Evolutionary conservation across 495 filamentous ascomycete species (phyloP).

Genomic region (Cercophora newfieldiana): DNA sequence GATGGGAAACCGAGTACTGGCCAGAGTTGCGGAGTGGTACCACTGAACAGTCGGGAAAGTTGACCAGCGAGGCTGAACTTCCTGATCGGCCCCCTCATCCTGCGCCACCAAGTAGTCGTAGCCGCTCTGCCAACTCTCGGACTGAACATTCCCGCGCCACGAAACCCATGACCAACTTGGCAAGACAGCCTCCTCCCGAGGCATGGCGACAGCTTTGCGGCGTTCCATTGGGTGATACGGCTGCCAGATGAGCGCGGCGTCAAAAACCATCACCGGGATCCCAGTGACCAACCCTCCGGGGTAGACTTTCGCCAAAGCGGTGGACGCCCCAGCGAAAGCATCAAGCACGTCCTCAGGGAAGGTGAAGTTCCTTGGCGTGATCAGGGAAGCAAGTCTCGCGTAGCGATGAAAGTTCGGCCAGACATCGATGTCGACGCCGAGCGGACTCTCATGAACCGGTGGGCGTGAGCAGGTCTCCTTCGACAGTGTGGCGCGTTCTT

Average conservation of each 20-base stretch:
- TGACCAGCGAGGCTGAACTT: not conserved
- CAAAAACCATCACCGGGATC: constrained; percentile 20
- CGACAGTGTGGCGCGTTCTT: constrained; percentile 3
- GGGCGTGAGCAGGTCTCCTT: not conserved
- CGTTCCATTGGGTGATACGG: constrained; percentile 10
- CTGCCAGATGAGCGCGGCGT: constrained; percentile 25
- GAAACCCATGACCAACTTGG: constrained; percentile 30
- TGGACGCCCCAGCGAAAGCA: constrained; percentile 22
- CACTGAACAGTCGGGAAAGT: constrained; percentile 21
- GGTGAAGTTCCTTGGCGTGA: constrained; percentile 14
- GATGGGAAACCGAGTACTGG: not conserved
- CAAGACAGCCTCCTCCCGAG: constrained; percentile 10
- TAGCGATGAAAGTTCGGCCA: constrained; percentile 26
- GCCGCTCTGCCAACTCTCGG: constrained; percentile 19
- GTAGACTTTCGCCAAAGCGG: constrained; percentile 6
- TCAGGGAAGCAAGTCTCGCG: constrained; percentile 16
- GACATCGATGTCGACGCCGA: constrained; percentile 7
- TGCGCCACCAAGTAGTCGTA: constrained; percentile 10
- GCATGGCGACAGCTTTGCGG: not conserved
- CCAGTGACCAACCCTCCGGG: constrained; percentile 22
- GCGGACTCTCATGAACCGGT: not conserved
- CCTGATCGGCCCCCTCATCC: not conserved
- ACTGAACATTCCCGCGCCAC: constrained; percentile 23
- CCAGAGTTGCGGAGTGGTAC: constrained; percentile 10
- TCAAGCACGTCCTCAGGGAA: constrained; percentile 20